Conservation (phyloP, 805 yeast species). For the Yamadazyma akitaensis region DNA sequence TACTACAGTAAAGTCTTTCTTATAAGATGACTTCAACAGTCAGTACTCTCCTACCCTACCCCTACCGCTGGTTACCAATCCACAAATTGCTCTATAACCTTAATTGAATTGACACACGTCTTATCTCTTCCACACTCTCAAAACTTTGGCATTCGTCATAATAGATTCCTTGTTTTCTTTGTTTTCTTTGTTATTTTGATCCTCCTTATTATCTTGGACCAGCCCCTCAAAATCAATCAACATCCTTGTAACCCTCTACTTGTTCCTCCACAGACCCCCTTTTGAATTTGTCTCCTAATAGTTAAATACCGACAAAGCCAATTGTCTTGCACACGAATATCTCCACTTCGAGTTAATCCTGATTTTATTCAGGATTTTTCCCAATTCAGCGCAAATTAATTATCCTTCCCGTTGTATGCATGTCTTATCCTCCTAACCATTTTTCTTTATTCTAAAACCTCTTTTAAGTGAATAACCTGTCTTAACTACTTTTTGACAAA, state of each 20-base stretch:
- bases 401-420: constrained; percentile 4
- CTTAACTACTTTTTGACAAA: not conserved
- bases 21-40: no score
- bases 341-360: constrained; percentile 1
- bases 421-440: constrained; percentile 3
- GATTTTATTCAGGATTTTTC: constrained; percentile 1
- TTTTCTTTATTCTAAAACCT: not conserved
- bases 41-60: no score
- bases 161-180: no score
- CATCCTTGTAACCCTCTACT: no score
- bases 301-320: not conserved
- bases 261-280: not conserved
- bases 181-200: no score
- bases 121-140: not conserved
- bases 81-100: no score
- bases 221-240: no score
- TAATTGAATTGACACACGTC: no score
- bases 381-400: not conserved
- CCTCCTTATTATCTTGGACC: no score
- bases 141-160: not conserved
- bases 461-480: not conserved
- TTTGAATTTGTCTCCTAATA: not conserved
- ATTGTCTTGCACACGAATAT: not conserved
- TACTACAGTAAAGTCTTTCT: not conserved
- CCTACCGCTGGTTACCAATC: no score